Base-by-base conservation (phyloP, 768 basidiomycete species). In the Coprinopsis cinerea region DNA sequence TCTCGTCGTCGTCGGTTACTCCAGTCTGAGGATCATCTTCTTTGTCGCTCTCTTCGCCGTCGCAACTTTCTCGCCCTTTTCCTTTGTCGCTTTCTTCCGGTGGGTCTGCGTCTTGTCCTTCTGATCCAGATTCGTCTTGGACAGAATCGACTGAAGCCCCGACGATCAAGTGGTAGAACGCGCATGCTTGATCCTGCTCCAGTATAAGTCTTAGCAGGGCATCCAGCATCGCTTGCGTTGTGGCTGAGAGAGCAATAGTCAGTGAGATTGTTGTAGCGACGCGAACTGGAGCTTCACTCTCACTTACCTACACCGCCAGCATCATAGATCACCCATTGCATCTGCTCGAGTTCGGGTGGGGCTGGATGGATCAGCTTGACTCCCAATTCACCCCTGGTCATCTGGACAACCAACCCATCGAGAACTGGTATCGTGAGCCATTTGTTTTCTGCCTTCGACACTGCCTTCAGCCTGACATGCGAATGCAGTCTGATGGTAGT, bases 281-380 rank as follows among this genome's bases (percentile, higher is more conserved):
- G 9, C 15, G 25, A 4, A 2, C 13, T 17, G 27, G 13, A 15
- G 35, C 4, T 15, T 10, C 39, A 28, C 26, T n/a, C n/a, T 10
- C 30, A 64, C 73, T 20, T 40, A 79, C 80, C 78, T 23, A 74
- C 70, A 48, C 78, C 82, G 14, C 82, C 81, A 0, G 82, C 81
- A 57, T 79, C 66, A 44, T 81, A 85, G 60, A 85, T 61, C 39
- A 74, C 77, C 83, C 83, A 86, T 35, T 82, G 75, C 71, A 85
- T 83, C 13, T 51, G 58, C 26, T 70, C 67, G 58, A 73, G 72
- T 58, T 86, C 83, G 0, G 82, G 82, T 1, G 83, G 83, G 11
- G 78, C 74, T 3, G 76, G 75, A 54, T 83, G 77, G 23, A 77
- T 63, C 20, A 83, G 56, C 34, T 76, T 68, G 25, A 85, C 72